phyloP scores from a whole-genome alignment of 495 filamentous ascomycete genomes.

The Poronia punctata region DNA sequence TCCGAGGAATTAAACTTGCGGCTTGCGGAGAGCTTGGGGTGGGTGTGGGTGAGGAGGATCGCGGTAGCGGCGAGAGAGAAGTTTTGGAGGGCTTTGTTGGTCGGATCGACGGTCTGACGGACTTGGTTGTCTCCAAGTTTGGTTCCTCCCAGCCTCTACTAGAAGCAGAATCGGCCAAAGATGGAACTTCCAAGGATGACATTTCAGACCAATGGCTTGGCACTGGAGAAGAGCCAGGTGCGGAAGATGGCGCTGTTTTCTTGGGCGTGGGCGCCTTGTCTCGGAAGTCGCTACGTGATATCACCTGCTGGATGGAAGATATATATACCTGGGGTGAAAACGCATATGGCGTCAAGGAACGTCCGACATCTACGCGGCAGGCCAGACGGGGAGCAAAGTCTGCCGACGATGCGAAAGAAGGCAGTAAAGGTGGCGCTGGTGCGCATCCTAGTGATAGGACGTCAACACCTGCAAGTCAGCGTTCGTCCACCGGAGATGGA shows the following conservation, averaged over 20 bases:
- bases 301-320: constrained; percentile 79
- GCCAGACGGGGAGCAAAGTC: constrained; percentile 18
- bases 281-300: constrained; percentile 53
- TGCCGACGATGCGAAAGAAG: constrained; percentile 14
- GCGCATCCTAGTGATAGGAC: neutral
- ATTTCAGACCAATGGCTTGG: constrained; percentile 56
- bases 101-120: constrained; percentile 62
- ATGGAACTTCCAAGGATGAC: constrained; percentile 10
- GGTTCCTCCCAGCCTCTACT: constrained; percentile 43
- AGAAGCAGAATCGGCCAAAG: constrained; percentile 7
- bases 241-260: constrained; percentile 78
- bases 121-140: constrained; percentile 81
- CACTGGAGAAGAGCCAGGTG: constrained; percentile 50
- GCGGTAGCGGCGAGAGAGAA: constrained; percentile 84
- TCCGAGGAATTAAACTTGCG: constrained; percentile 81
- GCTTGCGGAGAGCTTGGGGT: constrained; percentile 86
- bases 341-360: constrained; percentile 74
- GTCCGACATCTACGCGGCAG: constrained; percentile 51
- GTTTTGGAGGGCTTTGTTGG: constrained; percentile 80
- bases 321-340: constrained; percentile 69
- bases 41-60: constrained; percentile 89
- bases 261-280: constrained; percentile 65
- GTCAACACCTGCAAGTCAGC: neutral
- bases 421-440: constrained; percentile 7
- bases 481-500: constrained; percentile 1